phyloP scores from a whole-genome alignment of 371 early-diverging fungal species.

The Actinomucor elegans region DNA sequence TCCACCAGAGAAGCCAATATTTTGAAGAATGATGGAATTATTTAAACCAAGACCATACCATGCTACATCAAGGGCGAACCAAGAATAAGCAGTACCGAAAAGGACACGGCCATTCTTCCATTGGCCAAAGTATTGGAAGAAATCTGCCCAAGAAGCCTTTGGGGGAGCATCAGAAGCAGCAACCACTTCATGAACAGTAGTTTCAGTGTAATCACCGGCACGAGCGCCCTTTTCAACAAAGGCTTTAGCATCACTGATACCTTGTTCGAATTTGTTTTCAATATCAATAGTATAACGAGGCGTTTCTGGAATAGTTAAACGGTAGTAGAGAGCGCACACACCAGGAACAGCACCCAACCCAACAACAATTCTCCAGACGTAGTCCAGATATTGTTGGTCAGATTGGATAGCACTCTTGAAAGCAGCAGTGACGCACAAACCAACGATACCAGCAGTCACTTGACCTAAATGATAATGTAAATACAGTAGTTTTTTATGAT shows the following conservation, averaged over 20 bases:
- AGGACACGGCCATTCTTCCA: constrained; percentile 57
- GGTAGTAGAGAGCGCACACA: constrained; percentile 60
- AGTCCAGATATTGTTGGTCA: constrained; percentile 61
- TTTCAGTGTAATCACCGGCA: constrained; percentile 32
- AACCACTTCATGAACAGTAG: not conserved
- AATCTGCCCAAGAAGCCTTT: constrained; percentile 51
- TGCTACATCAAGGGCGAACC: constrained; percentile 84
- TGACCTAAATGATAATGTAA: constrained; percentile 49
- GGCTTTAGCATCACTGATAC: constrained; percentile 50
- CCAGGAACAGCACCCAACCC: constrained; percentile 74
- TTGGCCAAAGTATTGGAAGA: constrained; percentile 58
- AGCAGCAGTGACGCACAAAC: constrained; percentile 54
- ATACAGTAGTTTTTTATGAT: too few species aligned
- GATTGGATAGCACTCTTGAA: constrained; percentile 53
- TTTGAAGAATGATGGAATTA: constrained; percentile 61
- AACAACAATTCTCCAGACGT: constrained; percentile 76
- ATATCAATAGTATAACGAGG: constrained; percentile 80
- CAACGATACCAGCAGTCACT: constrained; percentile 66
- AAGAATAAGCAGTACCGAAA: constrained; percentile 60
- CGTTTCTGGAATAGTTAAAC: constrained; percentile 83
- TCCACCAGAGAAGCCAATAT: constrained; percentile 67
- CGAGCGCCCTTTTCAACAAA: constrained; percentile 35
- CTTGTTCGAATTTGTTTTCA: constrained; percentile 60
- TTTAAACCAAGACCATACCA: constrained; percentile 87
- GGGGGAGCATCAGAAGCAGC: constrained; percentile 9